These are phyloP conservation scores for Thermomyces lanuginosus DNA, from an alignment of 2,329 filamentous ascomycete species.

Conservation along the genomic window DNA sequence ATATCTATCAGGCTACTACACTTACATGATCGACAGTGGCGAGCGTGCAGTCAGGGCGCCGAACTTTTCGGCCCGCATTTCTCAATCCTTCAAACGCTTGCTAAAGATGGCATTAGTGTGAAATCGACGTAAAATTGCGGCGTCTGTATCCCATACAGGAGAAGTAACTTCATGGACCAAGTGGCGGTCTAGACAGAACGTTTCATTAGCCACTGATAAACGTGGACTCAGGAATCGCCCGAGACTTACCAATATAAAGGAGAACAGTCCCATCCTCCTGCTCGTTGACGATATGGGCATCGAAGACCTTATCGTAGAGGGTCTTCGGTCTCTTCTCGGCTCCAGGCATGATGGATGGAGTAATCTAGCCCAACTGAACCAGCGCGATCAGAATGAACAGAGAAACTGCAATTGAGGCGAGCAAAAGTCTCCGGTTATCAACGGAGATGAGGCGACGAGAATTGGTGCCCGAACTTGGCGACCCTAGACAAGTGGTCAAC, in stretches of 20 bases:
- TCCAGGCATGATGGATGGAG: slow-evolving; percentile 50
- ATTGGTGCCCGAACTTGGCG: no score
- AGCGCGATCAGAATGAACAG: not conserved
- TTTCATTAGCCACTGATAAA: slow-evolving; percentile 10
- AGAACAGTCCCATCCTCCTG: slow-evolving; percentile 84
- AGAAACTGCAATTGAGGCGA: slow-evolving; percentile 1
- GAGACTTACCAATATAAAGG: slow-evolving; percentile 70
- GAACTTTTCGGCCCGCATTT: slow-evolving; percentile 73
- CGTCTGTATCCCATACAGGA: slow-evolving; percentile 46
- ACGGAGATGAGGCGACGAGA: no score
- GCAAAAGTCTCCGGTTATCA: not conserved
- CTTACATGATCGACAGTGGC: slow-evolving; percentile 92
- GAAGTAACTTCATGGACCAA: slow-evolving; percentile 97
- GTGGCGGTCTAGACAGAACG: slow-evolving; percentile 54
- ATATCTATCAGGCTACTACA: slow-evolving; percentile 8
- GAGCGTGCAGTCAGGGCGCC: slow-evolving; percentile 89
- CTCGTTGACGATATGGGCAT: slow-evolving; percentile 87
- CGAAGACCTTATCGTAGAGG: slow-evolving; percentile 94
- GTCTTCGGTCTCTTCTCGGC: slow-evolving; percentile 59
- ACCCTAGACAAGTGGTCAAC: no score
- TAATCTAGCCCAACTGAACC: slow-evolving; percentile 2
- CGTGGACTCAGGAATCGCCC: slow-evolving; percentile 1
- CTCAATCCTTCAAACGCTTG: slow-evolving; percentile 95
- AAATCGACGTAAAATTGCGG: no score
- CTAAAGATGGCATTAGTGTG: slow-evolving; percentile 28